Conservation (phyloP, 2,329 filamentous ascomycete genomes). For the Tolypocladium guangdongense region DNA sequence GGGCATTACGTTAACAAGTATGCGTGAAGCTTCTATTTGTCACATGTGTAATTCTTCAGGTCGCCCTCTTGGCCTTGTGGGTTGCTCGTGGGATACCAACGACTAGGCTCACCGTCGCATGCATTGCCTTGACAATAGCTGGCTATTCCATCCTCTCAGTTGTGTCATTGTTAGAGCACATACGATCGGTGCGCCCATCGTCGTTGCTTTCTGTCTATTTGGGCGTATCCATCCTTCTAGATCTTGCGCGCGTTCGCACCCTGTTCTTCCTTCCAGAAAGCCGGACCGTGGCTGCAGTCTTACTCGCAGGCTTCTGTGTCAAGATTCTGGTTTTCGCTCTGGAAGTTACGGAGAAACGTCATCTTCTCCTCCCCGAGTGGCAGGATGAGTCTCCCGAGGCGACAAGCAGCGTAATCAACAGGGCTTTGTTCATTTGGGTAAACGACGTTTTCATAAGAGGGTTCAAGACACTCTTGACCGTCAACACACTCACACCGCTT, state of each 20-base stretch:
- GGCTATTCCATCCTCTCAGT: slow-evolving; percentile 6
- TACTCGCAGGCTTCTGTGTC: slow-evolving; percentile 12
- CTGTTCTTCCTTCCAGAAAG: slow-evolving; percentile 16
- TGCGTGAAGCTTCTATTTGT: slow-evolving; percentile 1
- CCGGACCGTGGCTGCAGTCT: slow-evolving; percentile 11
- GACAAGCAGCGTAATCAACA: slow-evolving; percentile 17
- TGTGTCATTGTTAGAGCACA: slow-evolving; percentile 21
- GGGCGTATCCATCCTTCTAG: slow-evolving; percentile 18
- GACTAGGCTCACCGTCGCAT: slow-evolving; percentile 8
- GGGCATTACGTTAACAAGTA: background rate
- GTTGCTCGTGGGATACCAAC: slow-evolving; percentile 3
- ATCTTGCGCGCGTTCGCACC: slow-evolving; percentile 19
- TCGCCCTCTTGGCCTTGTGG: slow-evolving; percentile 10
- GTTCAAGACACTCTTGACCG: slow-evolving; percentile 11
- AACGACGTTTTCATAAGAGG: slow-evolving; percentile 16
- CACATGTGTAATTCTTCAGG: slow-evolving; percentile 5
- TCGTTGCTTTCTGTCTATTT: slow-evolving; percentile 18
- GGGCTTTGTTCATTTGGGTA: slow-evolving; percentile 22
- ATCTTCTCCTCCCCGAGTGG: slow-evolving; percentile 9
- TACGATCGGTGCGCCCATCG: slow-evolving; percentile 19
- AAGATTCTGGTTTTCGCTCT: slow-evolving; percentile 18
- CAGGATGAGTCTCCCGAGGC: slow-evolving; percentile 15
- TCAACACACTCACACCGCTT: slow-evolving; percentile 7
- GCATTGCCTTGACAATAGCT: slow-evolving; percentile 7
- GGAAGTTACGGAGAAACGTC: slow-evolving; percentile 18